Conservation (phyloP, 805 yeast species). For the Cyberlindnera samutprakarnensis region DNA sequence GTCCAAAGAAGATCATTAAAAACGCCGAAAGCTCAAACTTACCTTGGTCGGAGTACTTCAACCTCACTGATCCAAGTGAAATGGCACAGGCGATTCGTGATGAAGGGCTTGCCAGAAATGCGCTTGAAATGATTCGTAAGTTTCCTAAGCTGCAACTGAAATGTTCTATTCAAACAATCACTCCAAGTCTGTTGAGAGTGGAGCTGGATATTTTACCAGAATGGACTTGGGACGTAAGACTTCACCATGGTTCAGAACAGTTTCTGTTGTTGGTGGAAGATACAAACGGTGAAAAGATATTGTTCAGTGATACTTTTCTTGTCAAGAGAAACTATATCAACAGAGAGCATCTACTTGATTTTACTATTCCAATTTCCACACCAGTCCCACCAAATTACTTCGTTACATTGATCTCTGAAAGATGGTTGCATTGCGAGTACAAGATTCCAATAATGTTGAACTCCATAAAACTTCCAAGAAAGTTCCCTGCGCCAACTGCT, state of each 20-base stretch:
- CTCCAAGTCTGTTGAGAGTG: slow-evolving; percentile 57
- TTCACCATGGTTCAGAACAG: slow-evolving; percentile 60
- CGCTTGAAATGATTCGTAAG: slow-evolving; percentile 51
- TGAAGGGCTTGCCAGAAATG: slow-evolving; percentile 54
- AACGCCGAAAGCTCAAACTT: slow-evolving; percentile 73
- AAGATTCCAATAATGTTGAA: slow-evolving; percentile 53
- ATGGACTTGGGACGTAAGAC: slow-evolving; percentile 67
- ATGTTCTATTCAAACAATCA: slow-evolving; percentile 68
- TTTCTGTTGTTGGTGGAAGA: slow-evolving; percentile 76
- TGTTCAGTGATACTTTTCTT: slow-evolving; percentile 49
- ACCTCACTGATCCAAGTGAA: slow-evolving; percentile 58
- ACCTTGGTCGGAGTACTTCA: slow-evolving; percentile 77
- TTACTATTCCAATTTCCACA: slow-evolving; percentile 52
- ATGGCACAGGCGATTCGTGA: slow-evolving; percentile 76
- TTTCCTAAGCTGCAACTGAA: slow-evolving; percentile 65
- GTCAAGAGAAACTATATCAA: slow-evolving; percentile 43
- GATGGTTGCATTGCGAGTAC: slow-evolving; percentile 74
- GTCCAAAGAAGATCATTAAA: slow-evolving; percentile 62
- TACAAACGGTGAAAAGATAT: slow-evolving; percentile 67
- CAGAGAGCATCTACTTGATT: slow-evolving; percentile 51
- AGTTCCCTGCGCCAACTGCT: slow-evolving; percentile 55
- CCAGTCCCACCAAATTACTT: slow-evolving; percentile 66
- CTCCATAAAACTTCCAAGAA: slow-evolving; percentile 48
- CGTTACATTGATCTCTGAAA: slow-evolving; percentile 66
- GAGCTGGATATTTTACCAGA: slow-evolving; percentile 61